Evolutionary conservation across 345 rosid genomes (phyloP).

Genomic region (Salix brachista): DNA sequence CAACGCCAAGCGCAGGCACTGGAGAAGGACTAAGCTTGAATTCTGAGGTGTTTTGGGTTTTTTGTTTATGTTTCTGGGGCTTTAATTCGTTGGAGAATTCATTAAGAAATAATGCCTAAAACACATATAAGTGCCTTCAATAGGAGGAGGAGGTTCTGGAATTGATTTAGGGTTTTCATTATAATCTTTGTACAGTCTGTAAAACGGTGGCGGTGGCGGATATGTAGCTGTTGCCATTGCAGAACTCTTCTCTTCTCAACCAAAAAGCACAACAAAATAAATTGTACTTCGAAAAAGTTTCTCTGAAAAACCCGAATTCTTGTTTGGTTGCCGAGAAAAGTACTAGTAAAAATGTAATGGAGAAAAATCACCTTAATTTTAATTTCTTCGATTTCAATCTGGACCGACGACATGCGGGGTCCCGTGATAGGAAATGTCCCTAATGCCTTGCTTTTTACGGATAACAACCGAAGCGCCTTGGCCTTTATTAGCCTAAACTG

Average conservation of each 20-base stretch:
- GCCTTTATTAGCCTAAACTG: neutral
- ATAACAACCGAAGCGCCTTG: neutral
- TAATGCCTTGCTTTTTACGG: neutral
- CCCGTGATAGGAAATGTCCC: neutral
- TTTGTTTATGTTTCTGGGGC: neutral
- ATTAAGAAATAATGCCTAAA: too few species aligned
- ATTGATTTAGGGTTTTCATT: conserved; percentile 56
- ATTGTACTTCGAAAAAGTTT: neutral
- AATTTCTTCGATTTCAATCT: neutral
- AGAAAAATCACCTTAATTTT: neutral
- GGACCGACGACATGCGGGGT: neutral
- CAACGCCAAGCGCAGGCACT: conserved; percentile 33
- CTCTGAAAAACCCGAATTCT: neutral
- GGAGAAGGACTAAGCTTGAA: conserved; percentile 35
- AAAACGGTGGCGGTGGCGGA: too few species aligned
- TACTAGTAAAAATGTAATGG: too few species aligned
- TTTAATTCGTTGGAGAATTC: too few species aligned
- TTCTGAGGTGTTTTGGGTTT: conserved; percentile 11
- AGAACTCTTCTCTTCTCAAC: neutral
- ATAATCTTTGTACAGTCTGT: conserved; percentile 59
- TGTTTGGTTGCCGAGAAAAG: neutral
- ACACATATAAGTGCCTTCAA: conserved; percentile 55
- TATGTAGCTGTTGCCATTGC: neutral
- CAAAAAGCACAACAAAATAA: neutral
- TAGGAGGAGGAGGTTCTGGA: conserved; percentile 74